Evolutionary conservation across 352 stramenopile genomes (phyloP).

Genomic region (Phytophthora sp.): DNA sequence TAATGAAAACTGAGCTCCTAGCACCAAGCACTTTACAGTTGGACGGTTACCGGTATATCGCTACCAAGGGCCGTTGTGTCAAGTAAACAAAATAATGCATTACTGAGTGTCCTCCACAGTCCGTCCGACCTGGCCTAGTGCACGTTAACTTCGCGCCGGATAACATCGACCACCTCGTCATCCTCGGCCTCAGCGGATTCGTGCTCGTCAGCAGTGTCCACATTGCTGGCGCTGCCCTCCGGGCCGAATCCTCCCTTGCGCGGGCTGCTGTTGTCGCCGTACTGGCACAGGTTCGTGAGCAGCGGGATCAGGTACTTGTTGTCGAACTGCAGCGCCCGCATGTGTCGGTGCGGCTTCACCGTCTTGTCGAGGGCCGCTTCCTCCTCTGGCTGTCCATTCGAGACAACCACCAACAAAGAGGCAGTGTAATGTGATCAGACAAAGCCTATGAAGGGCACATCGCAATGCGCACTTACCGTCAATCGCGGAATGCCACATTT

Average conservation of each 20-base stretch:
- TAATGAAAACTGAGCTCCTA: no score
- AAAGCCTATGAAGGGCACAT: background rate
- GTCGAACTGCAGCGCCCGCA: constrained; percentile 83
- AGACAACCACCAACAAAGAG: constrained; percentile 22
- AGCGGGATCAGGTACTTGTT: constrained; percentile 88
- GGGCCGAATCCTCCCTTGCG: constrained; percentile 45
- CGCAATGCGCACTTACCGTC: constrained; percentile 51
- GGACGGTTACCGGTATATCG: no score
- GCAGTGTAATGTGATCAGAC: constrained; percentile 4
- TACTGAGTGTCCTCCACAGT: constrained; percentile 2
- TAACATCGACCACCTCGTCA: constrained; percentile 78
- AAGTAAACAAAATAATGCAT: constrained; percentile 17
- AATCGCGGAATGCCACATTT: constrained; percentile 85
- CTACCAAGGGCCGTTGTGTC: no score
- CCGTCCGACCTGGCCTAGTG: constrained; percentile 34
- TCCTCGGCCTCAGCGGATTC: constrained; percentile 39
- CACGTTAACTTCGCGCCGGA: constrained; percentile 65
- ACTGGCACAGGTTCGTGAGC: constrained; percentile 76
- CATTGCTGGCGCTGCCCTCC: constrained; percentile 52
- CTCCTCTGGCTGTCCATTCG: constrained; percentile 61
- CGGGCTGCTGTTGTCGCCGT: constrained; percentile 39
- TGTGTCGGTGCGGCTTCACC: constrained; percentile 84
- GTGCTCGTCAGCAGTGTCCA: constrained; percentile 42
- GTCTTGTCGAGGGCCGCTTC: constrained; percentile 76
- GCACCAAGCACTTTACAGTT: no score